phyloP scores from a whole-genome alignment of 345 rosid species.

The Aquilaria yunnanensis region DNA sequence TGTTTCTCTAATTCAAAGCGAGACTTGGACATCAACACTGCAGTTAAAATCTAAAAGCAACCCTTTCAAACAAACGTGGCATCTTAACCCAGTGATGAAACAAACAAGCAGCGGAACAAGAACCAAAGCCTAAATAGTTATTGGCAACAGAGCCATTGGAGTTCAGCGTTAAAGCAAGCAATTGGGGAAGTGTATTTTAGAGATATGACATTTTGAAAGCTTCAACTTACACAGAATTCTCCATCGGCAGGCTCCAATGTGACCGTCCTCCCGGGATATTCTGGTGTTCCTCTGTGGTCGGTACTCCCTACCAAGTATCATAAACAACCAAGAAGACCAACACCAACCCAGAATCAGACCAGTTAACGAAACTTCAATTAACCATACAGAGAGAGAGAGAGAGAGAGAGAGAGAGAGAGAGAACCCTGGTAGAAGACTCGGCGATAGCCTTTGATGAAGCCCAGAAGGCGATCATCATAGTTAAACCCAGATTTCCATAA shows the following conservation, averaged over 20 bases:
- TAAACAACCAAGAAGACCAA: neutral
- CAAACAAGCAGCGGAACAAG: no score
- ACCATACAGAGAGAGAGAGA: neutral
- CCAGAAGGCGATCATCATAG: constrained; percentile 65
- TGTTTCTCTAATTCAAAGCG: no score
- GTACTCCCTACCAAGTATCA: constrained; percentile 55
- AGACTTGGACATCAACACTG: no score
- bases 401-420: neutral
- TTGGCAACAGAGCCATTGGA: no score
- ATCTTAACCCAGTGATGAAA: no score
- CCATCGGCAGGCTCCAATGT: constrained; percentile 67
- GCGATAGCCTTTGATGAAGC: constrained; percentile 76
- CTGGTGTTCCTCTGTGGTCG: constrained; percentile 86
- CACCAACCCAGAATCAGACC: neutral
- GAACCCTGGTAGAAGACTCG: constrained; percentile 86
- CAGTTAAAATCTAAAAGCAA: no score
- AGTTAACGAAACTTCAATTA: neutral
- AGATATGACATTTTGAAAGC: neutral
- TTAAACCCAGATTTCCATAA: constrained; percentile 83
- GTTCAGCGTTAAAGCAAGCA: no score
- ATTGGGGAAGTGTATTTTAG: no score
- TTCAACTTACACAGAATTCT: constrained; percentile 63
- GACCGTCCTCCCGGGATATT: constrained; percentile 80
- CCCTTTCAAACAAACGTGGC: no score
- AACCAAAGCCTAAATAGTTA: no score